Conservation (phyloP, 2,329 filamentous ascomycete genomes). For the Sporothrix curviconia region DNA sequence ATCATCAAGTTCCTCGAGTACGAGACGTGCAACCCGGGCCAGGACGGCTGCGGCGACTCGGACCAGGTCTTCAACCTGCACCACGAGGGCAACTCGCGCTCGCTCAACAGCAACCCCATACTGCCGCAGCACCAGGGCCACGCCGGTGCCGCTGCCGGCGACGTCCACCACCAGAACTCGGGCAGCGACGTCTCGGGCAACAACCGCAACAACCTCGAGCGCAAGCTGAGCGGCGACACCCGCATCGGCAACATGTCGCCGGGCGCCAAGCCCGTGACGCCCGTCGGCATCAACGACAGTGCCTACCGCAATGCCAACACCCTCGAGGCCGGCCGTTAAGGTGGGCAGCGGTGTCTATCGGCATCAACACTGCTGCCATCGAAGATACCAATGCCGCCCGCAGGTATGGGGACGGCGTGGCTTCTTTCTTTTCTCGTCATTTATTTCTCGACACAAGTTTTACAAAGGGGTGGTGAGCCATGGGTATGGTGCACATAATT, state of each 20-base stretch:
- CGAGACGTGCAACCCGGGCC: conserved; percentile 42
- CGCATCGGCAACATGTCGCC: no score
- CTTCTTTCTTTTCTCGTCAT: no score
- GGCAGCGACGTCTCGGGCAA: conserved; percentile 3
- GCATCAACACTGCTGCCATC: neutral
- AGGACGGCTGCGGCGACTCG: conserved; percentile 30
- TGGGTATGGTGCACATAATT: neutral
- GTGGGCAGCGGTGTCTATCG: neutral
- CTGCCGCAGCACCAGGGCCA: no score
- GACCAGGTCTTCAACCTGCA: conserved; percentile 28
- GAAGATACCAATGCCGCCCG: neutral
- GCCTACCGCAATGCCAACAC: conserved; percentile 7
- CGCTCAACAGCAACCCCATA: neutral
- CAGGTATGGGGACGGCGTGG: no score
- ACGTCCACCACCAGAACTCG: conserved; percentile 5
- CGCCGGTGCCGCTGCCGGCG: no score
- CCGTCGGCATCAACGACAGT: neutral
- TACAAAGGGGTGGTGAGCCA: neutral
- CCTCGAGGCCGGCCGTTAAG: conserved; percentile 11
- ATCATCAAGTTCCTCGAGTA: conserved; percentile 47
- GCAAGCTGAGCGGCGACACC: conserved; percentile 18
- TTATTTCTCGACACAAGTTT: no score
- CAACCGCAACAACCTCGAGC: neutral
- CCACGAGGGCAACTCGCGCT: conserved; percentile 27
- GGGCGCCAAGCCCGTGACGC: no score